Evolutionary conservation across 768 basidiomycete species (phyloP), one percentile per base, ranked within the genome.

Genomic region (Leccinum subtestaceum): DNA sequence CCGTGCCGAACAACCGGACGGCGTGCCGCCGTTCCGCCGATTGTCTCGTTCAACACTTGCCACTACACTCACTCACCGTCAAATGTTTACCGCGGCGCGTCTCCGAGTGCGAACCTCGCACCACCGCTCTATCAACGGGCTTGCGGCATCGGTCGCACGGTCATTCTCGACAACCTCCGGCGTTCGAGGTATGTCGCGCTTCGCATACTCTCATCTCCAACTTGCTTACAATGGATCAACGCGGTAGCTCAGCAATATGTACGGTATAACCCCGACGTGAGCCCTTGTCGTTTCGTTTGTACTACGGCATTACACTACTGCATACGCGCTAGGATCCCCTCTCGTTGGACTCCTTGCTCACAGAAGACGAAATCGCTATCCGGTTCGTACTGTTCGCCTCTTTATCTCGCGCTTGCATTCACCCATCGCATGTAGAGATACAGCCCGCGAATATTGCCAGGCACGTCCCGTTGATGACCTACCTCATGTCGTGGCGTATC

Each of bases 321-420:
- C 50, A 9, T 38, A n/a, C 17, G 34, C 25, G 47, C 5, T 57
- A 95, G 92, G 95, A 98, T 70, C 91, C 95, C 0, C 76, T 98
- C 63, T 84, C 84, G 65, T 67, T 94, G 29, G 89, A 93, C 60
- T 84, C 85, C 0, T 79, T 91, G 43, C 76, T 98, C 61, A 91
- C 91, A 0, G 93, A 94, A 53, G 96, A 97, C 38, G 96, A 98
- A 75, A 80, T 84, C 63, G 89, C 91, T 13, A 89, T 97, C 65
- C 84, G 93, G 95, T 94, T 60, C 25, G 62, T 46, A 4, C 43
- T 47, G 79, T 64, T 58, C 17, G 3, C 19, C 31, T 32, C 19
- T 51, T 51, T 32, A 19, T 32, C 10, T 5, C 21, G 32, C 34
- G 38, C 55, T 47, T 53, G 52, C 58, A 29, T 60, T 56, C 45